phyloP scores from a whole-genome alignment of 2,329 filamentous ascomycete species.

The Calonectria pseudoturangicola region DNA sequence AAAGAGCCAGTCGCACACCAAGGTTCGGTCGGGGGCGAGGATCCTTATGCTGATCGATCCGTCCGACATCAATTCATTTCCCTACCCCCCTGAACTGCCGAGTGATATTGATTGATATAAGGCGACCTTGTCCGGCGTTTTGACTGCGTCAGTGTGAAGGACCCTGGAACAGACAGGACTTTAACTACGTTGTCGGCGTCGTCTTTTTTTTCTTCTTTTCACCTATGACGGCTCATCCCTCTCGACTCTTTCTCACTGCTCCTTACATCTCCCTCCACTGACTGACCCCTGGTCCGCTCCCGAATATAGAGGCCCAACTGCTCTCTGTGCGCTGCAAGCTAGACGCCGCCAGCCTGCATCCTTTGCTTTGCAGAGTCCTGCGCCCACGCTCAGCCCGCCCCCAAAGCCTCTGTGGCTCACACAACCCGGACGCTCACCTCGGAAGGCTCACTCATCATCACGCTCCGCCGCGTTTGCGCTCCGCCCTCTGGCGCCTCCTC shows the following conservation, averaged over 20 bases:
- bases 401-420: constrained; percentile 39
- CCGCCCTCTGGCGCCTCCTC: constrained; percentile 41
- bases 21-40: constrained; percentile 31
- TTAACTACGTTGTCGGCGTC: not conserved
- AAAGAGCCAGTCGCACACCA: constrained; percentile 24
- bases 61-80: constrained; percentile 36
- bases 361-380: constrained; percentile 27
- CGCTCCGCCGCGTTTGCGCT: constrained; percentile 37
- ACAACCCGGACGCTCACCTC: constrained; percentile 27
- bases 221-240: not conserved
- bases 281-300: not conserved
- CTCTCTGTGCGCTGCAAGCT: constrained; percentile 22
- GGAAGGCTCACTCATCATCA: constrained; percentile 39
- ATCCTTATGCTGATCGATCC: constrained; percentile 40
- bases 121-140: constrained; percentile 31
- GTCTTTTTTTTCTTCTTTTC: not conserved
- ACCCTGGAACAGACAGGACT: constrained; percentile 4
- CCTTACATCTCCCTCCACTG: constrained; percentile 4
- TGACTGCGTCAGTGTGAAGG: constrained; percentile 17
- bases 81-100: constrained; percentile 27
- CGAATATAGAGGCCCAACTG: constrained; percentile 33
- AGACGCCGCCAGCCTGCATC: constrained; percentile 32
- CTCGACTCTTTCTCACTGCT: not conserved
- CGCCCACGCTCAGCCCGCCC: constrained; percentile 38
- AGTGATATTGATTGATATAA: constrained; percentile 28